Conservation (phyloP, 2,329 filamentous ascomycete genomes). For the Trematosphaeria pertusa region DNA sequence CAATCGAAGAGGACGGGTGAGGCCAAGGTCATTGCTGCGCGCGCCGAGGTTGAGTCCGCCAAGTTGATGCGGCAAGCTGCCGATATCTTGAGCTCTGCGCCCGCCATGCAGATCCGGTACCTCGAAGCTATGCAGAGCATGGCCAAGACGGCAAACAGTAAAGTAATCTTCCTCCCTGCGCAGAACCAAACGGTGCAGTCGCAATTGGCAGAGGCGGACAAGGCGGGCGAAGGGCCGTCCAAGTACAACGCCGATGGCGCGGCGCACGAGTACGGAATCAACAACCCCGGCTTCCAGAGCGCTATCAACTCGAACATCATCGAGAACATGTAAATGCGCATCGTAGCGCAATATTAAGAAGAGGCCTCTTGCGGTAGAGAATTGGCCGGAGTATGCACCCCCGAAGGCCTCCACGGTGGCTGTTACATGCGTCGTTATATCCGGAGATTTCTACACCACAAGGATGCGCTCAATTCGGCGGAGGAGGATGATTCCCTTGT, state of each 20-base stretch:
- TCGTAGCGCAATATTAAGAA: too few relatives aligned
- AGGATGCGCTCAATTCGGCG: too few relatives aligned
- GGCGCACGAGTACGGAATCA: conserved; percentile 45
- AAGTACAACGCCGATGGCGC: conserved; percentile 47
- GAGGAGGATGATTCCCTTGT: too few relatives aligned
- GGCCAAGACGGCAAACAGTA: conserved; percentile 90
- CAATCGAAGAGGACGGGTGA: conserved; percentile 99
- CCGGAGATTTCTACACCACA: too few relatives aligned
- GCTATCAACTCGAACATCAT: conserved; percentile 83
- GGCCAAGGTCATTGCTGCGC: conserved; percentile 96
- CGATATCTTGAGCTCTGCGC: conserved; percentile 88
- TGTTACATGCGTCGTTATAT: too few relatives aligned
- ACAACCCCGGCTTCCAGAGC: conserved; percentile 70
- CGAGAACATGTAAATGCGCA: conserved; percentile 76
- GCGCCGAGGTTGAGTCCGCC: conserved; percentile 96
- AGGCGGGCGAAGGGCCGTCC: conserved; percentile 63
- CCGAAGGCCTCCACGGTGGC: too few relatives aligned
- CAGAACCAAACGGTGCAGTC: conserved; percentile 60
- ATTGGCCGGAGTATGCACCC: too few relatives aligned
- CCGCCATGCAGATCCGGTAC: conserved; percentile 81
- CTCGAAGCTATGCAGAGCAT: conserved; percentile 99
- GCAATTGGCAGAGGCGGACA: conserved; percentile 58
- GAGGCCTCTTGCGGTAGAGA: too few relatives aligned
- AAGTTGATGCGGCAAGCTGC: conserved; percentile 83
- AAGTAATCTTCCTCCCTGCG: conserved; percentile 78